A percentile compares a stretch with the other conserved stretches of the same genome.
Conservation (phyloP, 306 rosid genomes). For the Glycine latifolia region DNA sequence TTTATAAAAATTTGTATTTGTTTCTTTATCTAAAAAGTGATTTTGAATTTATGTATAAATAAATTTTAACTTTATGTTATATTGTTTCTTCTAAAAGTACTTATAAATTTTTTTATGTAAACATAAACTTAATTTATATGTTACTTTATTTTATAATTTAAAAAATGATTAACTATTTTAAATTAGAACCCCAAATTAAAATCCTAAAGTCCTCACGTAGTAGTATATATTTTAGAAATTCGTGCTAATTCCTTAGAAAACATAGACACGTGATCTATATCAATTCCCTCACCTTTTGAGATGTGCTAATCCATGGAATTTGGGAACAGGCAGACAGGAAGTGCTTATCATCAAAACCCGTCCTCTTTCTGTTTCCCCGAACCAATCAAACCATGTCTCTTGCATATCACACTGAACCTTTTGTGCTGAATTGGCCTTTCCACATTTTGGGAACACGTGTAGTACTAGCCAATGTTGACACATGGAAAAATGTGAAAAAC, state of each 20-base stretch:
- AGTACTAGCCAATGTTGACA: slow-evolving; percentile 4
- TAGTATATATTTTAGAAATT: not conserved
- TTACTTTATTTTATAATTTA: not conserved
- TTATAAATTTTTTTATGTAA: too few relatives aligned
- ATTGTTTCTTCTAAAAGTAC: too few relatives aligned
- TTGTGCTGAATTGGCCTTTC: slow-evolving; percentile 28
- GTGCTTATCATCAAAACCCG: slow-evolving; percentile 9
- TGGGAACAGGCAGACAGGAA: slow-evolving; percentile 15
- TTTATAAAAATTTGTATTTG: too few relatives aligned
- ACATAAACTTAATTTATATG: not conserved
- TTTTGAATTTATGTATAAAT: too few relatives aligned
- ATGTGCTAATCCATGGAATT: slow-evolving; percentile 24
- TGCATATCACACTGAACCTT: not conserved
- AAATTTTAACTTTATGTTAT: too few relatives aligned
- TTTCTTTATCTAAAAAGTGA: too few relatives aligned
- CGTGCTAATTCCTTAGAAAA: slow-evolving; percentile 4
- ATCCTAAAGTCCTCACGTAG: not conserved
- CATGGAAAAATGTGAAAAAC: slow-evolving; percentile 10
- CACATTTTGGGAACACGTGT: slow-evolving; percentile 32
- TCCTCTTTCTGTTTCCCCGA: slow-evolving; percentile 21
- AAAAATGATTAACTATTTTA: not conserved
- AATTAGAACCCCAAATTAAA: too few relatives aligned
- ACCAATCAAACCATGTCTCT: slow-evolving; percentile 12
- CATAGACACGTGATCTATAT: slow-evolving; percentile 35
- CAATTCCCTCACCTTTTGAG: slow-evolving; percentile 40